Evolutionary conservation across 1,284 basidiomycete species (phyloP).

Genomic region (Acaromyces ingoldii): DNA sequence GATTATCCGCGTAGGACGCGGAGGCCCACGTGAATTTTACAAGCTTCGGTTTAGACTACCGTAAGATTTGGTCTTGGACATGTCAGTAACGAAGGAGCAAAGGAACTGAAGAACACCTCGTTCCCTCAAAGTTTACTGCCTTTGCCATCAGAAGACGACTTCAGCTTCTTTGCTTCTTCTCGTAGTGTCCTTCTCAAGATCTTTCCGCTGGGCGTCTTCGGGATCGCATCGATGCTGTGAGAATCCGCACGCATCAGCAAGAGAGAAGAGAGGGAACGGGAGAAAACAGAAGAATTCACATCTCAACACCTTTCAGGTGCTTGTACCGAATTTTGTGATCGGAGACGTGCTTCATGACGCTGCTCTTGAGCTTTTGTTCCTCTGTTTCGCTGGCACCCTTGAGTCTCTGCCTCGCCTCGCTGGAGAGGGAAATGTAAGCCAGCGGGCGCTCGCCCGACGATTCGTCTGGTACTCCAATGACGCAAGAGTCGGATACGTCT

Average conservation of each 20-base stretch:
- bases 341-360: slow-evolving; percentile 60
- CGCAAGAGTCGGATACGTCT: slow-evolving; percentile 66
- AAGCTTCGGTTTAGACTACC: too few species aligned
- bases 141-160: too few species aligned
- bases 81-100: too few species aligned
- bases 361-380: slow-evolving; percentile 16
- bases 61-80: too few species aligned
- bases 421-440: slow-evolving; percentile 64
- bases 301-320: slow-evolving; percentile 59
- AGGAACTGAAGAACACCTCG: too few species aligned
- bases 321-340: slow-evolving; percentile 69
- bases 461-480: slow-evolving; percentile 70
- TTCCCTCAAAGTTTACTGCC: too few species aligned
- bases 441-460: slow-evolving; percentile 72
- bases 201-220: slow-evolving; percentile 29
- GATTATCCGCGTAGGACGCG: too few species aligned
- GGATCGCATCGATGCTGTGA: slow-evolving; percentile 28
- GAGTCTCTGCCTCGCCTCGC: slow-evolving; percentile 55
- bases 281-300: slow-evolving; percentile 22
- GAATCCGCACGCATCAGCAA: neutral
- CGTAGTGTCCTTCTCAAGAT: slow-evolving; percentile 33
- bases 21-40: too few species aligned
- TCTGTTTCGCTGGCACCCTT: slow-evolving; percentile 52
- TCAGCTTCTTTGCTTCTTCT: slow-evolving; percentile 28
- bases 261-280: neutral